A percentile compares a stretch with the other conserved stretches of the same genome.
phyloP scores from a whole-genome alignment of 768 basidiomycete genomes.

The Gymnopilus dilepis region DNA sequence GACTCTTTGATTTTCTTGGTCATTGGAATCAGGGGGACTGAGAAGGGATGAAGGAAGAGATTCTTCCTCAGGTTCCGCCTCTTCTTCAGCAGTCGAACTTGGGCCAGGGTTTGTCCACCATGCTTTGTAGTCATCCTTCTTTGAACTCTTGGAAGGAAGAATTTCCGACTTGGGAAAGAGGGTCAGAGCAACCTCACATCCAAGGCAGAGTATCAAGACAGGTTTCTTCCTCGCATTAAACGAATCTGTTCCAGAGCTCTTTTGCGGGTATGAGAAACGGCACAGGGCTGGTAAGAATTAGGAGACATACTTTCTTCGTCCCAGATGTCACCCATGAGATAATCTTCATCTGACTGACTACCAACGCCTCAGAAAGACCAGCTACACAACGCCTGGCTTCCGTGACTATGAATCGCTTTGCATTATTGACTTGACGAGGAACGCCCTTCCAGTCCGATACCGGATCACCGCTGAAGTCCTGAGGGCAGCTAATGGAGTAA shows the following conservation, averaged over 20 bases:
- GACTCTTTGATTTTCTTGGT: neutral
- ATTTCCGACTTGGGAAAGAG: slow-evolving; percentile 25
- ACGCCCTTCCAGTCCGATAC: slow-evolving; percentile 26
- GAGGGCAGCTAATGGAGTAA: slow-evolving; percentile 23
- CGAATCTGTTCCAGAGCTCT: slow-evolving; percentile 13
- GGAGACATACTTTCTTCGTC: slow-evolving; percentile 36
- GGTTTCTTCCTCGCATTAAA: slow-evolving; percentile 33
- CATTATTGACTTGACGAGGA: slow-evolving; percentile 31
- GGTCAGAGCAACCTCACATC: slow-evolving; percentile 41
- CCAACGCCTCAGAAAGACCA: slow-evolving; percentile 27
- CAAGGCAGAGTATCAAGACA: slow-evolving; percentile 42
- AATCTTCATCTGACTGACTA: slow-evolving; percentile 39
- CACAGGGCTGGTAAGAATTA: neutral
- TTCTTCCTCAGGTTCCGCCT: slow-evolving; percentile 7
- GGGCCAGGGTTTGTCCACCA: neutral
- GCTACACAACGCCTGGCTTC: slow-evolving; percentile 42
- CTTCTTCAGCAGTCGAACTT: neutral
- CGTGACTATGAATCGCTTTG: slow-evolving; percentile 36
- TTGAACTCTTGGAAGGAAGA: slow-evolving; percentile 3
- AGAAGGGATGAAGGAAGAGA: neutral
- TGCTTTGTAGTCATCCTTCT: neutral
- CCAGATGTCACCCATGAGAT: slow-evolving; percentile 50
- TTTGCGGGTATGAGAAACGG: neutral
- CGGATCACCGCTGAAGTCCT: slow-evolving; percentile 4
- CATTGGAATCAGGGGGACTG: neutral